Base-by-base conservation (phyloP, 768 basidiomycete species). In the Sporobolomyces phaffii region DNA sequence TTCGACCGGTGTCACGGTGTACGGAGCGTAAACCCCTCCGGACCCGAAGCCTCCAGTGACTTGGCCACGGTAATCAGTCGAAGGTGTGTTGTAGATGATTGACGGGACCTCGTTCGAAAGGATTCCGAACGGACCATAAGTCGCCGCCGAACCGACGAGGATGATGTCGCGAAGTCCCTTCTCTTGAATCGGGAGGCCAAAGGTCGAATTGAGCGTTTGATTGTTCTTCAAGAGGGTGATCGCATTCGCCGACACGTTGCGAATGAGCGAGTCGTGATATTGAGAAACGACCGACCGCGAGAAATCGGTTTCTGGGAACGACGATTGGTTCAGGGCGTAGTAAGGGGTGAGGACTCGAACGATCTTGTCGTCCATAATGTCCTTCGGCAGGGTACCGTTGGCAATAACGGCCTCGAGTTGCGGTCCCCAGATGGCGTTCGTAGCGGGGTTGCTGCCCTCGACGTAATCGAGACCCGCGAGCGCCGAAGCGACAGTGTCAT, bases 1-100 rank as follows among this genome's bases (percentile, higher is more conserved):
- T 33, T 76, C 65, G 52, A 77, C 74, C 0, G 79, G 79, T n/a
- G 67, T 56, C 18, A 76, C 68, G 11, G 72, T 66, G 73, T 76
- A 78, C 7, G 75, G 56, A 0, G 74, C 52, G 7, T 72, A 64
- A 28, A 78, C 67, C n/a, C 61, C 60, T 20, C 78, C 79, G 5
- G 72, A 73, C 40, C 79, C 79, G 41, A 77, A 77, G 22, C 78
- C 78, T 34, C 44, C 45, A 0, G 50, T 38, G 10, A 47, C 15
- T 24, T 38, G 41, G 6, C 60, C 58, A 2, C 18, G 5, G 26
- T 34, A 47, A 20, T 45, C 8, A 9, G 18, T n/a, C 7, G 0
- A 0, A 22, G 51, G n/a, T 0, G 61, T 29, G 50, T 52, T 34
- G 40, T 24, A 52, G 8, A 59, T 5, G 38, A 54, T 64, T 22